Evolutionary conservation across 306 rosid genomes (phyloP), one percentile per base, ranked within the genome.

Genomic region (Dryas drummondii): DNA sequence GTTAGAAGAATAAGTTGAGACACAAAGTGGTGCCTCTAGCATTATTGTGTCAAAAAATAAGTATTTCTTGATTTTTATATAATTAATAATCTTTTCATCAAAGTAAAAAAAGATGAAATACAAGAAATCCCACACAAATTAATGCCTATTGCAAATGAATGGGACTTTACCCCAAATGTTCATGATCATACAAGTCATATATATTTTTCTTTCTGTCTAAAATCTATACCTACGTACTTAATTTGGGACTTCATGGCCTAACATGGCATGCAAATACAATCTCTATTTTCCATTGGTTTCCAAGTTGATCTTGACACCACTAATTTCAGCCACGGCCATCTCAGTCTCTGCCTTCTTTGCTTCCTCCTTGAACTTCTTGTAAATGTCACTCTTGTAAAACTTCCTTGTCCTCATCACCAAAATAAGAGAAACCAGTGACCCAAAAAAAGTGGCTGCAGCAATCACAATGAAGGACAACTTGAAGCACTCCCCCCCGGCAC

Each of bases 331-430:
- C 42, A 60, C 0, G 4, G 75, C 56, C 64, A 79, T 68, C 68
- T 83, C 73, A n/a, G 57, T 44, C 66, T 76, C 78, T 4, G 50
- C 66, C 3, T 4, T 61, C 17, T 11, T 32, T 5, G 63, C 68
- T 6, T 26, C 77, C 49, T 80, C 87, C 72, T 78, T 46, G 37
- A 80, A 86, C 77, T 78, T 86, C 75, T 68, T 77, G 72, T 86
- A 86, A 55, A 86, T 82, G n/a, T 86, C 89, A 71, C 89, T 82
- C 73, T 50, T 57, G 72, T 86, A 86, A 40, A 86, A 86, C 72
- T 82, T 81, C n/a, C 68, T 79, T 0, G 98, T 91, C 69, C 98
- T 86, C 3, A 47, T 8, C 51, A 86, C 89, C 54, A 86, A 51
- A 71, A 77, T 16, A 7, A 86, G 10, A 9, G 89, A 86, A 40